Base-by-base conservation (phyloP, 164 flowering plant genomes). In the Liquidambar formosana region DNA sequence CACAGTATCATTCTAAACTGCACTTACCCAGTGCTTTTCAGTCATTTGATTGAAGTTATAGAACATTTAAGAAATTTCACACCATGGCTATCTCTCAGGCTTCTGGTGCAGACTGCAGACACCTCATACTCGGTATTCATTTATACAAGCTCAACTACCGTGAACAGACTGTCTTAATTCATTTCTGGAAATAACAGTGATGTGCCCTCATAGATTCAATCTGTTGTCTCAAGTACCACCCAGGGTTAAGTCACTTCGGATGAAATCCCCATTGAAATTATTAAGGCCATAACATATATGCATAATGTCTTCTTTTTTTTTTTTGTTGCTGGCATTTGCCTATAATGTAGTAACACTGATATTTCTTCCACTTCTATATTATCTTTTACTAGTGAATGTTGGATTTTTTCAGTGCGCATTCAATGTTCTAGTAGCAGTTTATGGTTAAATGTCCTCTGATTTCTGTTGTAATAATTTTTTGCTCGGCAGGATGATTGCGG, bases 401-500 rank as follows among this genome's bases (percentile, higher is more conserved):
- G 43, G 27, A 27, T 19, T 57, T 48, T 54, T 46, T 63, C 8
- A 25, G 43, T 38, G 48, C 49, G 9, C 64, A 41, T 10, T 14
- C 18, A 48, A 38, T 51, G 21, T 21, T 62, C 28, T 62, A 28
- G 1, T 45, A 62, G n/a, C 51, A 38, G 47, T 15, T 11, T 27
- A n/a, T 47, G 48, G 51, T 48, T 49, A 8, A 47, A 10, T 45
- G 13, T 47, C 15, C 16, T 63, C 11, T 19, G 49, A 59, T 57
- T 21, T 68, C n/a, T 48, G 61, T 6, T 51, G 18, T 67, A 57
- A 67, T 54, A 21, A 12, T 47, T 25, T 44, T 64, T 44, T 72
- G 49, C 68, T 63, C 23, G 48, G 25, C 91, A 95, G 99, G 83
- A 92, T 93, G 99, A 69, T 96, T 75, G 99, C 98, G 63, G 99